A percentile compares a stretch with the other conserved stretches of the same genome.
Conservation (phyloP, 1,284 basidiomycete species). For the Cryptococcus depauperatus region DNA sequence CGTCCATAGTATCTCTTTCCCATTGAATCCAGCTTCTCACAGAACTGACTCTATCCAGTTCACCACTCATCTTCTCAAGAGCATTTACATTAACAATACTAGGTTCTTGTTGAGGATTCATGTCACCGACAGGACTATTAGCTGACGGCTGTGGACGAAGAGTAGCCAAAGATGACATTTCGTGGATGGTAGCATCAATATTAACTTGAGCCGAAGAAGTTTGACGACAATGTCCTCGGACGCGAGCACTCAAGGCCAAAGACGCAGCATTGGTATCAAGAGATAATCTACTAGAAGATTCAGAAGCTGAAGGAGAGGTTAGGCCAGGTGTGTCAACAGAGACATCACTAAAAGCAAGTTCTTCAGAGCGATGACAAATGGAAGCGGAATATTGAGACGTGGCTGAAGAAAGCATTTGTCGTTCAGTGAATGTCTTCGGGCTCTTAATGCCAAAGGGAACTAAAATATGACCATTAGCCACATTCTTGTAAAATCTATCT, state of each 20-base stretch:
- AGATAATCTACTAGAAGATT: slow-evolving; percentile 30
- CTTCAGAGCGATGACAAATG: slow-evolving; percentile 21
- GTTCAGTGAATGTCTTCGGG: slow-evolving; percentile 2
- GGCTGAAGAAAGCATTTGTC: slow-evolving; percentile 15
- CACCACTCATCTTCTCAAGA: slow-evolving; percentile 7
- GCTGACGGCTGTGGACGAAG: slow-evolving; percentile 16
- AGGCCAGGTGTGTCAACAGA: slow-evolving; percentile 28
- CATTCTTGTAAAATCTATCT: too few relatives aligned
- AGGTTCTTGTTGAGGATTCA: neutral
- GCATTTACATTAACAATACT: slow-evolving; percentile 10
- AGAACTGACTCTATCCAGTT: slow-evolving; percentile 12
- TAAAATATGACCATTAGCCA: neutral
- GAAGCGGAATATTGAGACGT: slow-evolving; percentile 22
- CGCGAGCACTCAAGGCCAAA: slow-evolving; percentile 8
- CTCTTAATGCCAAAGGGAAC: slow-evolving; percentile 9
- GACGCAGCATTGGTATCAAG: slow-evolving; percentile 29
- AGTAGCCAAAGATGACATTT: slow-evolving; percentile 32
- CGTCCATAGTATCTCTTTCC: slow-evolving; percentile 28
- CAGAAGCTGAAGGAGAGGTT: slow-evolving; percentile 32
- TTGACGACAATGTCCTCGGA: slow-evolving; percentile 24
- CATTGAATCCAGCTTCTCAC: slow-evolving; percentile 25
- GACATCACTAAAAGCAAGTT: slow-evolving; percentile 16
- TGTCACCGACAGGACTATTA: slow-evolving; percentile 3
- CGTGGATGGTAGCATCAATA: slow-evolving; percentile 31
- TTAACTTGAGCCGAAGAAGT: slow-evolving; percentile 29